These are phyloP conservation scores for Leishmania martiniquensis DNA, from an alignment of 208 protist genomes.

Conservation along the genomic window DNA sequence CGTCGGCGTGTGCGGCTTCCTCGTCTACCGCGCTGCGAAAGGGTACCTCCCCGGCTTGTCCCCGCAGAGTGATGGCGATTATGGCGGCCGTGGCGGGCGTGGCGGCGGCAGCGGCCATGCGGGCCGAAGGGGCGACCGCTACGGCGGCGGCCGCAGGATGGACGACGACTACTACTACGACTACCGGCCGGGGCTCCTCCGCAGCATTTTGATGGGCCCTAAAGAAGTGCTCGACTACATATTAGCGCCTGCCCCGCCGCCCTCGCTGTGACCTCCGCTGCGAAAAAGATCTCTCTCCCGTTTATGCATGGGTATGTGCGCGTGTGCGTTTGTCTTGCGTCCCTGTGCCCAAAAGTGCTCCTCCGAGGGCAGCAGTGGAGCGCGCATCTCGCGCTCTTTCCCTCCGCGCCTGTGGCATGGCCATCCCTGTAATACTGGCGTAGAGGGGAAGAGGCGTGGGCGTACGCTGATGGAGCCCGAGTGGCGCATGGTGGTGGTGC, in stretches of 20 bases:
- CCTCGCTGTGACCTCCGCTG: background rate
- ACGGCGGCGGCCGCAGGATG: background rate
- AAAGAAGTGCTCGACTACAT: constrained; percentile 88
- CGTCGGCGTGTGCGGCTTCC: constrained; percentile 47
- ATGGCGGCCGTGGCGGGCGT: background rate
- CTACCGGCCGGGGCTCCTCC: constrained; percentile 48
- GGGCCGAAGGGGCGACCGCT: constrained; percentile 10
- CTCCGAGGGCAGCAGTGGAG: background rate
- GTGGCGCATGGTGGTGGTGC: no score
- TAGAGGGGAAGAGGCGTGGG: no score
- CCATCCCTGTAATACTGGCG: no score
- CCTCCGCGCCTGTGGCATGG: no score
- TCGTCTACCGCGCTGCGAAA: constrained; percentile 45
- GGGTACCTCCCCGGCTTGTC: constrained; percentile 25
- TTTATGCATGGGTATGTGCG: no score
- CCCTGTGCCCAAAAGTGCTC: background rate
- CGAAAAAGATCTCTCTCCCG: no score
- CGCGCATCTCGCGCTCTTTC: background rate
- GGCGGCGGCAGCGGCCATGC: background rate
- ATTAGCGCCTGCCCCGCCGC: constrained; percentile 42
- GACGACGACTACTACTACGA: constrained; percentile 30
- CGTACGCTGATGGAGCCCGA: no score
- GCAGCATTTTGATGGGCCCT: constrained; percentile 72
- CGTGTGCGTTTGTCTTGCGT: background rate
- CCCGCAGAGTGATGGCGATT: background rate